phyloP scores from a whole-genome alignment of 2,329 filamentous ascomycete genomes.

The Emmonsiellopsis sp. region DNA sequence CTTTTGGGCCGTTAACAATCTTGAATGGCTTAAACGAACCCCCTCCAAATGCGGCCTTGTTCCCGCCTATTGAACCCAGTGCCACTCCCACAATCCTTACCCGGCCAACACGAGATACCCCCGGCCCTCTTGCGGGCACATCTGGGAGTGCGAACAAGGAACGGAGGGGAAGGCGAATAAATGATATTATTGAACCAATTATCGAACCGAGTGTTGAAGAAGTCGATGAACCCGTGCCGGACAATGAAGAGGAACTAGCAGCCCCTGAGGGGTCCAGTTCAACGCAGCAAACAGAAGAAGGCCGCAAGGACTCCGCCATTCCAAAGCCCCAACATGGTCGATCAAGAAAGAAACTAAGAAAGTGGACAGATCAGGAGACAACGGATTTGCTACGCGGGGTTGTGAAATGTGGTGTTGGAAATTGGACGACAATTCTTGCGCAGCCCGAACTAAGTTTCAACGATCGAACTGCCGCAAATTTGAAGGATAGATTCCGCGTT shows the following conservation, averaged over 20 bases:
- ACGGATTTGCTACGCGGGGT: conserved; percentile 49
- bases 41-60: conserved; percentile 50
- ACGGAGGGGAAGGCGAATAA: conserved; percentile 24
- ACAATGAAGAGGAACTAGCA: not conserved
- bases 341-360: conserved; percentile 40
- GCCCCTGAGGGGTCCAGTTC: not conserved
- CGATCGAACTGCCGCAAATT: conserved; percentile 49
- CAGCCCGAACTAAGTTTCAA: conserved; percentile 49
- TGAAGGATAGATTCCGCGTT: conserved; percentile 52
- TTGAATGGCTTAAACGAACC: conserved; percentile 55
- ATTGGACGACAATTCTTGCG: conserved; percentile 54
- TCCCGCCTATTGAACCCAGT: conserved; percentile 51
- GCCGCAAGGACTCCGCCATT: conserved; percentile 11
- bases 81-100: conserved; percentile 28
- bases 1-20: conserved; percentile 37
- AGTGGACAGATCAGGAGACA: conserved; percentile 55
- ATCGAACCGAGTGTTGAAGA: conserved; percentile 15
- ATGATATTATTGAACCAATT: conserved; percentile 25
- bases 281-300: not conserved
- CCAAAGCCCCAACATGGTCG: conserved; percentile 24
- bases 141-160: conserved; percentile 12
- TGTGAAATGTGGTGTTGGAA: conserved; percentile 52
- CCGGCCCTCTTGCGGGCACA: conserved; percentile 1
- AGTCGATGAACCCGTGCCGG: not conserved
- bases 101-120: conserved; percentile 22